Base-by-base conservation (phyloP, 352 stramenopile species). In the Saprolegnia diclina region DNA sequence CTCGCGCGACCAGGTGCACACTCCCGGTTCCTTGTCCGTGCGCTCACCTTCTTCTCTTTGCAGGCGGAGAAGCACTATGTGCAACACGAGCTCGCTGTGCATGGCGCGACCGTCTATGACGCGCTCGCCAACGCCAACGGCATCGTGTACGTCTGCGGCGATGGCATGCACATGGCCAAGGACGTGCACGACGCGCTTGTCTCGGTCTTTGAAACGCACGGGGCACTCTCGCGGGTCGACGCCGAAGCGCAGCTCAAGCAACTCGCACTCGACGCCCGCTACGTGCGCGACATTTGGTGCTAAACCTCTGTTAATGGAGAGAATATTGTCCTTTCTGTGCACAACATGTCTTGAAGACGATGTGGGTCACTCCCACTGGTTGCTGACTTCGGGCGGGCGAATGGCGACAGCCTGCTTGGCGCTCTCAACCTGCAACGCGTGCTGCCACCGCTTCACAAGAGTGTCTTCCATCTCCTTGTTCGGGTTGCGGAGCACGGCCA, bases 61-160 rank as follows among this genome's bases (percentile, higher is more conserved):
- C 21, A 64, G 46, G 84, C 87, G 21, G 76, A 90, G 32, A 98
- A 98, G 71, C 75, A 91, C 59, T 99, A 99, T 70, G 96, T 99
- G 1, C 94, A 98, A 75, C 85, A 97, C 70, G 78, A 90, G 22
- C 68, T 97, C 5, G 56, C 67, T 4, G 65, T 82, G 11, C 77
- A 97, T 57, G 78, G 74, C 29, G 74, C 75, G 37, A 73, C 82
- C 10, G 72, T 98, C 37, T 72, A 78, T 4, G 73, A 96, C 29
- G 74, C 97, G 42, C 72, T 98, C 22, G 67, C 94, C 35, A 64
- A 92, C 29, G 70, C 83, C 13, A 73, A 81, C 14, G 95, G 87
- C 38, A 90, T 83, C 54, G 81, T 98, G 1, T 99, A 97, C 68
- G 83, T 99, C 26, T 99, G 96, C 65, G 96, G 96, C 45, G 96